phyloP scores from a whole-genome alignment of 805 yeast species.

The Candida alai region DNA sequence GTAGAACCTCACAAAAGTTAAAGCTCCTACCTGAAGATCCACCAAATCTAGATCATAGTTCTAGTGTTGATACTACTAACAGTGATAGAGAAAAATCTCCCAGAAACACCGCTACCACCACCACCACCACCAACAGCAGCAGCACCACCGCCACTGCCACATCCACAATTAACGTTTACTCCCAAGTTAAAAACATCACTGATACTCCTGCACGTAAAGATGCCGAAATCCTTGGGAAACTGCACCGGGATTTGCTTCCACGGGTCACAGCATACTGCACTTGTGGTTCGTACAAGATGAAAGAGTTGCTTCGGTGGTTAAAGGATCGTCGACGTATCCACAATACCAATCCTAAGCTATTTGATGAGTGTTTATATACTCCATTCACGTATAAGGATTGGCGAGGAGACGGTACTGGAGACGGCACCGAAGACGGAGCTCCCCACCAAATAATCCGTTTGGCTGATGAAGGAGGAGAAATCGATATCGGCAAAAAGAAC shows the following conservation, averaged over 20 bases:
- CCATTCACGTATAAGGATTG: slow-evolving; percentile 83
- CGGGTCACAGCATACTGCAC: slow-evolving; percentile 96
- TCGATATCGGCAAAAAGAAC: slow-evolving; percentile 75
- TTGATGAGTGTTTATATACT: slow-evolving; percentile 93
- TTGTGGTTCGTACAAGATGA: slow-evolving; percentile 87
- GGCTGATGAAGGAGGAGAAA: slow-evolving; percentile 94
- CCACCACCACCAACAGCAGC: slow-evolving; percentile 29
- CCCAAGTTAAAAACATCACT: slow-evolving; percentile 78
- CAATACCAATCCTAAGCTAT: slow-evolving; percentile 78
- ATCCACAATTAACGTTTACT: slow-evolving; percentile 48
- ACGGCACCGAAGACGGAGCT: slow-evolving; percentile 14
- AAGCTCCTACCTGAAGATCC: slow-evolving; percentile 57
- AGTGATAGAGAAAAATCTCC: slow-evolving; percentile 34
- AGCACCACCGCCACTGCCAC: slow-evolving; percentile 20
- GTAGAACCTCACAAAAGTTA: slow-evolving; percentile 70
- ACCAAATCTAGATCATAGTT: slow-evolving; percentile 11
- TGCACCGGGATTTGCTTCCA: slow-evolving; percentile 79
- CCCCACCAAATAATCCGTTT: slow-evolving; percentile 51
- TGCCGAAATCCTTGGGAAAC: slow-evolving; percentile 89
- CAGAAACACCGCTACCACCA: slow-evolving; percentile 27
- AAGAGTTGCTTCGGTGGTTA: slow-evolving; percentile 80
- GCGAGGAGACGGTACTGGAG: slow-evolving; percentile 40
- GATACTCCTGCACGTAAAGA: slow-evolving; percentile 89
- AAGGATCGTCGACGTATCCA: slow-evolving; percentile 70
- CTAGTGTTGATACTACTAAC: slow-evolving; percentile 16